Base-by-base conservation (phyloP, 2,329 filamentous ascomycete genomes). In the Neurospora crassa region DNA sequence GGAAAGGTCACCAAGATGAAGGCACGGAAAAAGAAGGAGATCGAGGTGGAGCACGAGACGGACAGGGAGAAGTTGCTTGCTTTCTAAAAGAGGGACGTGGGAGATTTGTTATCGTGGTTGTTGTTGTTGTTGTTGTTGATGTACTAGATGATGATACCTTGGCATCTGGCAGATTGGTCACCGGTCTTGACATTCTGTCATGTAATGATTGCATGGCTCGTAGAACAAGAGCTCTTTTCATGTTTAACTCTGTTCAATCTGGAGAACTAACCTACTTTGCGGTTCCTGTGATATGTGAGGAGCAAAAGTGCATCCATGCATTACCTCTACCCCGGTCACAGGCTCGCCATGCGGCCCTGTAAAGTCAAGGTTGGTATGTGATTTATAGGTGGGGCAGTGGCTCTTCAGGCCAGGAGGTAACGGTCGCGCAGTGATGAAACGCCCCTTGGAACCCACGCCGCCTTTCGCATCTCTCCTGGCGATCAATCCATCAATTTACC, bases 81-180 rank as follows among this genome's bases (percentile, higher is more conserved):
- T 29, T 78, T 79, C 71, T 78, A 77, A 67, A 40, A 20, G 69
- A 70, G 18, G n/a, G 42, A n/a, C 11, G n/a, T 34, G 18, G 12
- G 43, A 93, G 91, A 87, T 91, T 77, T 92, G 90, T 76, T 96
- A 94, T 86, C 92, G 96, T 76, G 96, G 94, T 86, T 96, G 94
- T 86, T 92, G 96, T 76, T 96, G 96, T 76, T 96, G 94, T 86
- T 92, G 96, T 82, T 91, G 96, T 82, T 92, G 40, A 7, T 67
- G 41, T 43, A 37, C 41, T 67, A 63, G 42, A 20, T 43, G 37
- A 40, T 40, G 42, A 37, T 53, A 34, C 43, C 40, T 69, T 59
- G 18, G 18, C 43, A 63, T 59, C 68, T 40, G 29, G 37, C 42
- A 45, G 24, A 16, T 18, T 63, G 42, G 20, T 43, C 67, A 69